Evolutionary conservation across 768 basidiomycete species (phyloP), one percentile per base, ranked within the genome.

Genomic region (Podaxis sp.): DNA sequence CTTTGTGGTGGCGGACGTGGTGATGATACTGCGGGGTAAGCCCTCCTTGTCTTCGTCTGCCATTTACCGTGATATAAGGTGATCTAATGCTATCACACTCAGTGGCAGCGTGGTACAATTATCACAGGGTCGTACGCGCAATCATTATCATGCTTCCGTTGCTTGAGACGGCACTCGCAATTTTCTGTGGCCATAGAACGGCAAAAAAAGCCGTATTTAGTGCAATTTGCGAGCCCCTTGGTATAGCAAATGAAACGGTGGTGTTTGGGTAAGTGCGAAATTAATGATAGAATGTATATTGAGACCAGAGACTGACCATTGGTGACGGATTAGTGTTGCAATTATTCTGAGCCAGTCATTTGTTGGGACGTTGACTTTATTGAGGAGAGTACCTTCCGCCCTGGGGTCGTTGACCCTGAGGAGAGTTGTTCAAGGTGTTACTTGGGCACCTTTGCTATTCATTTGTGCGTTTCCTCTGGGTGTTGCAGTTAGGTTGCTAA

Each of bases 11-110:
- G n/a, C 66, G 17, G 63, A 70, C 36, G 22, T 48, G 36, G 57
- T 70, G 12, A 57, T 68, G 12, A 67, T 67, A 66, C 52, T 65
- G 13, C 59, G 69, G 59, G 68, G 69, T 68, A n/a, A 38, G 59
- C 39, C 38, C 30, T 17, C 12, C n/a, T 24, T 24, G 15, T 8
- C 24, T 9, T 24, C 24, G 3, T 33, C 3, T 7, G 12, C 13
- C 22, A 3, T 17, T 15, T 11, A 7, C 42, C 12, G 15, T 19
- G 42, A 13, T 13, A 13, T 13, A 40, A 36, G 38, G 38, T 15
- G 28, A 40, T 26, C 38, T 22, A 44, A 13, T 13, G 42, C 4
- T 8, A 33, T 2, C 5, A 9, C 5, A 24, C 17, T 24, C 26
- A 58, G 57, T 58, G 26, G 26, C 30, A 17, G 57, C 26, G 2